Evolutionary conservation across 116 monocot genomes (phyloP).

Genomic region (Cymodocea nodosa): DNA sequence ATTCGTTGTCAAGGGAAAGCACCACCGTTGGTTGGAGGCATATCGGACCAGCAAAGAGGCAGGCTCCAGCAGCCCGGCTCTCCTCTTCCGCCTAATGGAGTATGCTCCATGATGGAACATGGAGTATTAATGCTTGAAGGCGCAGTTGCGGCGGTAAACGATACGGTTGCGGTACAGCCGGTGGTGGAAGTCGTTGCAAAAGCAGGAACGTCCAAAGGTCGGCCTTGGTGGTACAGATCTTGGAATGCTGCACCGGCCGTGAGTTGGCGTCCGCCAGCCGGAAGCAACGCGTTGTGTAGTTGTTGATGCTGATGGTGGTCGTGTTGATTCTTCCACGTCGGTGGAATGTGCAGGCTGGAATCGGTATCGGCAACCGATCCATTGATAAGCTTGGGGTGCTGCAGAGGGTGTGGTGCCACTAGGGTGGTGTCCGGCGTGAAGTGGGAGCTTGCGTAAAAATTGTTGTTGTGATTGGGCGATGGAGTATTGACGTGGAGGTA

Average conservation of each 20-base stretch:
- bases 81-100: slow-evolving; percentile 5
- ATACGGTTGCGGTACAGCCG: too few relatives aligned
- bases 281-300: slow-evolving; percentile 8
- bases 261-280: not conserved
- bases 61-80: slow-evolving; percentile 28
- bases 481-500: too few relatives aligned
- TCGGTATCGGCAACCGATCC: slow-evolving; percentile 8
- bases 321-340: too few relatives aligned
- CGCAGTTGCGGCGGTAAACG: not conserved
- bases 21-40: slow-evolving; percentile 18
- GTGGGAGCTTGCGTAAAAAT: slow-evolving; percentile 4
- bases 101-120: slow-evolving; percentile 16
- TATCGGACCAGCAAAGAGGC: slow-evolving; percentile 22
- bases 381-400: slow-evolving; percentile 4
- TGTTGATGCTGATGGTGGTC: not conserved
- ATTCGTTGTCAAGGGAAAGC: slow-evolving; percentile 19
- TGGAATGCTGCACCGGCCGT: slow-evolving; percentile 3
- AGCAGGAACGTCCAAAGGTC: too few relatives aligned
- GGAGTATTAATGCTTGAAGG: not conserved
- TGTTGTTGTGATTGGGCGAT: not conserved
- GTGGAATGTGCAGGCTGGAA: not conserved
- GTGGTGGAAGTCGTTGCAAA: slow-evolving; percentile 1
- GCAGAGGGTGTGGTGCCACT: slow-evolving; percentile 3
- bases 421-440: slow-evolving; percentile 9
- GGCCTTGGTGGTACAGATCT: slow-evolving; percentile 18